Evolutionary conservation across 345 rosid species (phyloP).

Genomic region (Adansonia digitata): DNA sequence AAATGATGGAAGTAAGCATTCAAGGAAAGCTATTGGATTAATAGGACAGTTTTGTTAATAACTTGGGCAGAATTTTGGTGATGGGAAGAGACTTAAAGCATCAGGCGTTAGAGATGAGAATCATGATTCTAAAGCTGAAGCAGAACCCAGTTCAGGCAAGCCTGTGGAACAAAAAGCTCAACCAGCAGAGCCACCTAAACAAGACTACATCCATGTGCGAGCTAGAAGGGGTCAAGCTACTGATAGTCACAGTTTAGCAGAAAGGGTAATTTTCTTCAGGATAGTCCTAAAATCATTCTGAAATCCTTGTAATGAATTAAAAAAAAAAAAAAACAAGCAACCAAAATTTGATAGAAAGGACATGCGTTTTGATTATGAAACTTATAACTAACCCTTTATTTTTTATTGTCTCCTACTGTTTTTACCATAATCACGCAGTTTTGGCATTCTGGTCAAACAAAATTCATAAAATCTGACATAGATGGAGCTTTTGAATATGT

Average conservation of each 20-base stretch:
- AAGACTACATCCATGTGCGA: constrained; percentile 89
- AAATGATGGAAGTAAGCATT: background rate
- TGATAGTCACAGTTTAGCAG: constrained; percentile 94
- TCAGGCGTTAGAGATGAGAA: constrained; percentile 44
- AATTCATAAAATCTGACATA: background rate
- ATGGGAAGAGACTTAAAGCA: constrained; percentile 48
- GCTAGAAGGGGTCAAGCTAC: constrained; percentile 98
- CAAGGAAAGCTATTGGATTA: background rate
- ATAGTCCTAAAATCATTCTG: constrained; percentile 5
- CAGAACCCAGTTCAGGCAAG: constrained; percentile 46
- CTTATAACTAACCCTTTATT: background rate
- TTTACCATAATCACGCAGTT: background rate
- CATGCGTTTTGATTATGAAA: background rate
- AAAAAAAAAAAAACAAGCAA: too few relatives aligned
- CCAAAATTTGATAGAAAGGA: background rate
- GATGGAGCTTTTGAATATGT: background rate
- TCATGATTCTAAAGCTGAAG: constrained; percentile 36
- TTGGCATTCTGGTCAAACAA: background rate
- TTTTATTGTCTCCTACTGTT: background rate
- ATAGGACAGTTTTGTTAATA: background rate
- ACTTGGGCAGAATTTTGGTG: constrained; percentile 41
- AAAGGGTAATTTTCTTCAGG: constrained; percentile 58
- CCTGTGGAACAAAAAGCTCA: constrained; percentile 42
- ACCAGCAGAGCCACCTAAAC: constrained; percentile 54
- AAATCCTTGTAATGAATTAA: background rate